Evolutionary conservation across 2,329 filamentous ascomycete genomes (phyloP), one percentile per base, ranked within the genome.

Genomic region (Ophiostoma pallidulum): DNA sequence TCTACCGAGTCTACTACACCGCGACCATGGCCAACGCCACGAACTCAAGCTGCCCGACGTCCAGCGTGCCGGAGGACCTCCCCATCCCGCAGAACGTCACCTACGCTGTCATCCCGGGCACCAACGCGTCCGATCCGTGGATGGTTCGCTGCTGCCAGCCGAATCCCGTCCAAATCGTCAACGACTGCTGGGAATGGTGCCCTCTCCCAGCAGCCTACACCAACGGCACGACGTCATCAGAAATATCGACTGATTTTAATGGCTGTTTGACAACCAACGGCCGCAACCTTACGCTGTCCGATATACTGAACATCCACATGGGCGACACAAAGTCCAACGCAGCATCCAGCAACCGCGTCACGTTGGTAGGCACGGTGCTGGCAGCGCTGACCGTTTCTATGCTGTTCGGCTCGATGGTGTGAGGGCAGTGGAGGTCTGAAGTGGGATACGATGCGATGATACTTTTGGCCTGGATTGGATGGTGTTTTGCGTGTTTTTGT

Each of bases 121-220:
- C n/a, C 28, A 46, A 46, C 43, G 28, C 36, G 36, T 46, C 43
- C 13, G 36, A 38, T 13, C 10, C 19, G 12, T 39, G 16, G 16
- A 46, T 40, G 43, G 35, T 40, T 22, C 4, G 14, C 22, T 46
- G 43, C 43, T 46, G 43, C 26, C 18, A 19, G 16, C 43, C 43
- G 24, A 46, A 46, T 18, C 18, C 28, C 13, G 33, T 38, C 16
- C 18, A 40, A 14, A 22, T 46, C 28, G 43, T 26, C 43, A 37
- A 46, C 19, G 43, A 37, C 35, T 46, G 43, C 28, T 46, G 28
- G 35, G 35, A 39, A 38, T 46, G 35, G 35, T 46, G 36, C 43
- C 24, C 24, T 24, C 9, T 41, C 38, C 38, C 38, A 24, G 38
- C 38, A 14, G 24, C 38, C 24, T 29, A 16, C 6, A 19, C 22